phyloP scores from a whole-genome alignment of 306 rosid species.

The Sophora flavescens region DNA sequence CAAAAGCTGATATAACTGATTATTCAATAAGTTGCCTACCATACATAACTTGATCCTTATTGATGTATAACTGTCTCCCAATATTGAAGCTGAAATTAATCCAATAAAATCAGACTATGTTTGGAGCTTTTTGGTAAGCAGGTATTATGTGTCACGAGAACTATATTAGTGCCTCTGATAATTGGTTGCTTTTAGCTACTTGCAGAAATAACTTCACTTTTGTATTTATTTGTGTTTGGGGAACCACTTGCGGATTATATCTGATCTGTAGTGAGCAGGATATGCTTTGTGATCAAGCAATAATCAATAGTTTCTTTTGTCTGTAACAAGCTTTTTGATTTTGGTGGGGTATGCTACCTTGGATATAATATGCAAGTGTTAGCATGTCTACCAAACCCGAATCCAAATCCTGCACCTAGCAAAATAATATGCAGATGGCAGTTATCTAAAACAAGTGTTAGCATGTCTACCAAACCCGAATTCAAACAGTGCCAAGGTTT shows the following conservation, averaged over 20 bases:
- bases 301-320: background rate
- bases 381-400: no score
- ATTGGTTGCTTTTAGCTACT: conserved; percentile 36
- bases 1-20: background rate
- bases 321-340: background rate
- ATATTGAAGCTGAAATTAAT: conserved; percentile 42
- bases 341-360: background rate
- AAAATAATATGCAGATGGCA: background rate
- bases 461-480: background rate
- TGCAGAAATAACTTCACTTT: background rate
- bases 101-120: background rate
- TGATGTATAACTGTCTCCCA: conserved; percentile 46
- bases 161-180: background rate
- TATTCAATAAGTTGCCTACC: background rate
- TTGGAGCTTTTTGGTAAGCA: background rate
- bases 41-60: conserved; percentile 12
- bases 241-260: conserved; percentile 1
- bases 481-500: background rate
- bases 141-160: background rate
- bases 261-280: background rate
- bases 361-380: no score
- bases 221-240: background rate
- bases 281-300: conserved; percentile 16
- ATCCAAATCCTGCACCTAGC: background rate
- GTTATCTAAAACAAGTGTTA: no score